Evolutionary conservation across 352 stramenopile genomes (phyloP).

Genomic region (Chrysophaeum taylorii): DNA sequence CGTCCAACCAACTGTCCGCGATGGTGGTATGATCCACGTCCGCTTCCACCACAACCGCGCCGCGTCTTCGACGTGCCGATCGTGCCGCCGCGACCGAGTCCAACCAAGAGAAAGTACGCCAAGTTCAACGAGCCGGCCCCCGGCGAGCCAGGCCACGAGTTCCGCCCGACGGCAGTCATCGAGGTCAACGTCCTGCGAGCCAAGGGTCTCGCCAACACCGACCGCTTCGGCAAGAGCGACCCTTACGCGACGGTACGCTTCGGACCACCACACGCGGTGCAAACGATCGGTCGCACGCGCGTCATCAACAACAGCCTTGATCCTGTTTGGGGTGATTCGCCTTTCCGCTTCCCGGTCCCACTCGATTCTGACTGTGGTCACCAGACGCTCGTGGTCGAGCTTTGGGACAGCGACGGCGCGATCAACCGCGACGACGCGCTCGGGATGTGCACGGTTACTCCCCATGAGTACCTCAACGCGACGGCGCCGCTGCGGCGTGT

Average conservation of each 20-base stretch:
- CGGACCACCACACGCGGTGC: not conserved
- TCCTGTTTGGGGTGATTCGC: not conserved
- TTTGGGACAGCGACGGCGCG: slow-evolving; percentile 6
- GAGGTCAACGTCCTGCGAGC: slow-evolving; percentile 3
- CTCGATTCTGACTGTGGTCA: not conserved
- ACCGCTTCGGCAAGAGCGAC: not conserved
- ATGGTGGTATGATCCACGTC: slow-evolving; percentile 10
- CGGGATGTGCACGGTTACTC: not conserved
- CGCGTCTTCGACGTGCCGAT: not conserved
- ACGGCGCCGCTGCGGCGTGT: not conserved
- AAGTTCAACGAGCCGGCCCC: not conserved
- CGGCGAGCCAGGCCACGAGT: not conserved
- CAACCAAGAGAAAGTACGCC: not conserved
- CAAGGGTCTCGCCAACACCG: not conserved
- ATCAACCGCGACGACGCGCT: not conserved
- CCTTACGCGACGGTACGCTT: slow-evolving; percentile 2
- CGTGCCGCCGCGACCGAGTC: slow-evolving; percentile 2
- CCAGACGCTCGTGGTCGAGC: not conserved
- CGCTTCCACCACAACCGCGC: not conserved
- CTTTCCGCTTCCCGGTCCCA: not conserved
- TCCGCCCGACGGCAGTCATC: not conserved
- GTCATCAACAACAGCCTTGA: not conserved
- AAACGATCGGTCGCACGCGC: not conserved
- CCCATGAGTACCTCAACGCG: slow-evolving; percentile 1
- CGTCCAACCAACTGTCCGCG: not conserved